Base-by-base conservation (phyloP, 1,284 basidiomycete species). In the Leccinum subrobustum region DNA sequence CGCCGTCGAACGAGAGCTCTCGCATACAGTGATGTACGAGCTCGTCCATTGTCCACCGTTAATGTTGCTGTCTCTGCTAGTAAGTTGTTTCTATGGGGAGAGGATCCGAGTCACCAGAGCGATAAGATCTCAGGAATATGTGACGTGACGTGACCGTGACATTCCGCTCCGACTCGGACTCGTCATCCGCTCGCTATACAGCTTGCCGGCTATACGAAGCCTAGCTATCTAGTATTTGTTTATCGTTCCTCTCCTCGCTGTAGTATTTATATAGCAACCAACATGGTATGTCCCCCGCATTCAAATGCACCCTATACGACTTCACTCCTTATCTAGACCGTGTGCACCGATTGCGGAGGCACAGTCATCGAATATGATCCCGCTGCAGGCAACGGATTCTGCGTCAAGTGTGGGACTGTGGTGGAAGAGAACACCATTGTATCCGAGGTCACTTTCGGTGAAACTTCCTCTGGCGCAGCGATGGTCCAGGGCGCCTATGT, bases 401-500 rank as follows among this genome's bases (percentile, higher is more conserved):
- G 94, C 70, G 83, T 89, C 3, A 78, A 83, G 65, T 97, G 95
- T 68, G 93, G 93, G 57, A 91, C 88, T 11, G 94, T 98, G 16
- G 83, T 97, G 12, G 95, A 98, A 75, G 93, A 98, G 77, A 96
- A 94, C 70, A 88, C 92, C 7, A 96, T 99, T 65, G 95, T 98
- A 14, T 93, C 91, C 66, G 89, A 98, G 73, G 87, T 99, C 62
- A 89, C 90, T 0, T 99, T 99, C 70, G 94, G 94, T 25, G 97
- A 99, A 78, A 93, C 92, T 8, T 86, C 91, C 6, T 86, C 86
- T 52, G 97, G 97, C 33, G 94, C 95, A 11, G 95, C 96, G 1
- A 93, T 97, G 79, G 95, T 98, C 0, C 93, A 96, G 72, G 97
- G 97, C 18, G 91, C 92, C 14, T 97, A 93, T 71, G 92, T 99